Evolutionary conservation across 2,329 filamentous ascomycete genomes (phyloP), one percentile per base, ranked within the genome.

Genomic region (Zymoseptoria pseudotritici): DNA sequence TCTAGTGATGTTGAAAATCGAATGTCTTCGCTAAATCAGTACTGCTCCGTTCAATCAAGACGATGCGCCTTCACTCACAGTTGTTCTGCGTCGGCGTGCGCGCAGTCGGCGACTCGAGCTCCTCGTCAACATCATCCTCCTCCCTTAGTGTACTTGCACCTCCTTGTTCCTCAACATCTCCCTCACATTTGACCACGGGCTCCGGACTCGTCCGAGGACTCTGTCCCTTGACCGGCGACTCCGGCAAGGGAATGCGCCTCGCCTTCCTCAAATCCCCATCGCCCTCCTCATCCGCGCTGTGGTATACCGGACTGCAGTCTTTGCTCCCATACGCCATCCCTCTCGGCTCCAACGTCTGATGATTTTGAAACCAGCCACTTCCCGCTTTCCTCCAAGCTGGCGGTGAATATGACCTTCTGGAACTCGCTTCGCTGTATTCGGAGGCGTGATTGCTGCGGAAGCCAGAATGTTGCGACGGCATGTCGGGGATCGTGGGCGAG

Each of bases 1-100:
- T 96, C 91, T 62, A 91, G 89, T 68, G 89, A 86, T 63, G 96
- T 82, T 56, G 90, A 89, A 75, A 97, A 92, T 65, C 91, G 89
- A 69, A 96, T 90, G 76, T 93, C 91, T 94, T 73, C 63, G 57
- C 17, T 11, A 10, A 13, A 17, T 42, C 36, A 42, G 36, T 42
- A 17, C 4, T 17, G 2, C 36, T 17, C 36, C 36, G 3, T 10
- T 13, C 36, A 42, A 36, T 13, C 29, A 7, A 36, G 29, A 36
- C 8, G 9, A 13, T 51, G 46, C 42, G n/a, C 46, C 36, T 36
- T 11, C 31, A 69, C 72, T 65, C 69, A 74, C 72, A 74, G 60
- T 75, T 75, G 58, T 69, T 71, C 57, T 71, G 69, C 17, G 70
- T 71, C 9, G 68, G 66, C 52, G 70, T 70, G 31, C 61, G 58